Evolutionary conservation across 2,329 filamentous ascomycete genomes (phyloP).

Genomic region (Cordyceps farinosa): DNA sequence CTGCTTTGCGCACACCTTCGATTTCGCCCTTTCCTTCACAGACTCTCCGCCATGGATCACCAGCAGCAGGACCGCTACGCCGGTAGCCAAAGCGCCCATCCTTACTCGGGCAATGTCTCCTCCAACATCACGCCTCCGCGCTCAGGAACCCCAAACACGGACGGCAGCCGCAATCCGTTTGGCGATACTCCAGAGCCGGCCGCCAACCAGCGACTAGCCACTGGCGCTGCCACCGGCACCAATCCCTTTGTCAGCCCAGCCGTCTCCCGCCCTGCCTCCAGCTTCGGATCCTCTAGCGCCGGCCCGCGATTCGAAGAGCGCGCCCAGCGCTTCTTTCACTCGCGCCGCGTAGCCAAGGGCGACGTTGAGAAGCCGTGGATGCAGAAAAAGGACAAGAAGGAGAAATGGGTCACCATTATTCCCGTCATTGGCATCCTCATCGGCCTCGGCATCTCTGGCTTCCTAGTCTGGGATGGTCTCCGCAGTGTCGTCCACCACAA

Average conservation of each 20-base stretch:
- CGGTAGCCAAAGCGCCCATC: constrained; percentile 20
- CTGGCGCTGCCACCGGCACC: constrained; percentile 20
- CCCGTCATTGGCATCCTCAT: constrained; percentile 67
- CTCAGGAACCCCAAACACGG: constrained; percentile 41
- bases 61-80: constrained; percentile 25
- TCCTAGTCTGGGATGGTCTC: constrained; percentile 74
- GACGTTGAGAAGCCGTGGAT: constrained; percentile 76
- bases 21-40: neutral
- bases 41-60: constrained; percentile 26
- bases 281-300: constrained; percentile 44
- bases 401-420: constrained; percentile 84
- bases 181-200: constrained; percentile 37
- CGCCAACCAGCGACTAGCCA: constrained; percentile 31
- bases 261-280: constrained; percentile 45
- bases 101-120: constrained; percentile 37
- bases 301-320: constrained; percentile 36
- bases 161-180: constrained; percentile 38
- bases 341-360: constrained; percentile 67
- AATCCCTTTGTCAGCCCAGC: constrained; percentile 48
- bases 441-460: constrained; percentile 64
- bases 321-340: constrained; percentile 64
- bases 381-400: constrained; percentile 66
- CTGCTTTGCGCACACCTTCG: neutral
- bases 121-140: constrained; percentile 38
- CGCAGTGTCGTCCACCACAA: constrained; percentile 68